Evolutionary conservation across 192 early-diverging fungal genomes (phyloP).

Genomic region (Linnemannia elongata): DNA sequence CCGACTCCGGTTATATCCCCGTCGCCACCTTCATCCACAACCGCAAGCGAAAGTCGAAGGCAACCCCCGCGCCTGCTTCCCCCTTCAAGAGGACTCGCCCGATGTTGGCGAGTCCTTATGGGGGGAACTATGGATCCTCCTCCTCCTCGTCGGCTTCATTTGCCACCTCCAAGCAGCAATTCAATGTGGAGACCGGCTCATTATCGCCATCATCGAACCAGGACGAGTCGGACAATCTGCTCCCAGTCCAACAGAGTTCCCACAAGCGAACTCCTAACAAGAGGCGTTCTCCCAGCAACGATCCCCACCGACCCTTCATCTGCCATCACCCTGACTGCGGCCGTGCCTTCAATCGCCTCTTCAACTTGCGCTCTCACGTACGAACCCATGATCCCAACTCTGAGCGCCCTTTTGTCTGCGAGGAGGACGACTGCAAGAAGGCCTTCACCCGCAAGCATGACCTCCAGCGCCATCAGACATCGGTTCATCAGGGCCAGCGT

Average conservation of each 20-base stretch:
- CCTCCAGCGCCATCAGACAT: constrained; percentile 71
- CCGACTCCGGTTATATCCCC: not conserved
- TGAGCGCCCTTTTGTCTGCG: constrained; percentile 67
- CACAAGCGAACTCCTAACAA: constrained; percentile 1
- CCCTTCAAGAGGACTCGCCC: constrained; percentile 44
- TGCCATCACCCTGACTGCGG: constrained; percentile 64
- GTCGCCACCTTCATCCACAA: not conserved
- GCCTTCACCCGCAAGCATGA: constrained; percentile 78
- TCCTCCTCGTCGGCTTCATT: not conserved
- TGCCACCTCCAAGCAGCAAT: not conserved
- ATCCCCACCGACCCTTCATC: constrained; percentile 52
- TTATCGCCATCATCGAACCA: not conserved
- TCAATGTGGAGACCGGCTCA: not conserved
- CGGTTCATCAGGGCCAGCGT: constrained; percentile 73
- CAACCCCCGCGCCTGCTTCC: not conserved
- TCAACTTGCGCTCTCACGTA: constrained; percentile 74
- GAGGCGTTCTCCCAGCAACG: not conserved
- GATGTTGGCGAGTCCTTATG: constrained; percentile 40
- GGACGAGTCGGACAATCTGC: not conserved
- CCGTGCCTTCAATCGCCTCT: constrained; percentile 70
- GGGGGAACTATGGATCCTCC: constrained; percentile 19
- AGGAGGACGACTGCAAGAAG: constrained; percentile 59
- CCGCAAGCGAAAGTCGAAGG: not conserved
- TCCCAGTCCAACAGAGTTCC: not conserved
- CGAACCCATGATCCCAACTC: constrained; percentile 75